A percentile compares a stretch with the other conserved stretches of the same genome.
phyloP scores from a whole-genome alignment of 306 rosid genomes.

The Pyrus bretschneideri region DNA sequence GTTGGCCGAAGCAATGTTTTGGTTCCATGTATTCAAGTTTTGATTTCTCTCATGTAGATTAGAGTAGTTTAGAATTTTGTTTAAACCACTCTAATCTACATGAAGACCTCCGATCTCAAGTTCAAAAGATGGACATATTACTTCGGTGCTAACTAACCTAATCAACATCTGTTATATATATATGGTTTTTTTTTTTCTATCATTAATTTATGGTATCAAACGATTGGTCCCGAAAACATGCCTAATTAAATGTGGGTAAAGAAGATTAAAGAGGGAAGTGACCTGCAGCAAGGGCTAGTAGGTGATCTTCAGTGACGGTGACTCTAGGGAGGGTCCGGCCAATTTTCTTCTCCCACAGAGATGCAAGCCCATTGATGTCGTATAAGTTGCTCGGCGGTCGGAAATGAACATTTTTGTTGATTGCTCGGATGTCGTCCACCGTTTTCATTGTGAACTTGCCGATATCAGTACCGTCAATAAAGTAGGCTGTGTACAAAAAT shows the following conservation, averaged over 20 bases:
- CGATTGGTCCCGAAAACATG: not conserved
- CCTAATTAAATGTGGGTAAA: not conserved
- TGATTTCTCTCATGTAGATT: too few species aligned
- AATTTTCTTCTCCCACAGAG: conserved; percentile 59
- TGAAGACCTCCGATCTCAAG: too few species aligned
- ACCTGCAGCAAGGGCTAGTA: conserved; percentile 62
- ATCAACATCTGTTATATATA: too few species aligned
- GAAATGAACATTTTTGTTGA: conserved; percentile 54
- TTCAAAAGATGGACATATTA: too few species aligned
- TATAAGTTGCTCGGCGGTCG: conserved; percentile 44
- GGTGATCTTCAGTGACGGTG: conserved; percentile 39
- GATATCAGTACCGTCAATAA: conserved; percentile 53
- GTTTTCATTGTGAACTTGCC: conserved; percentile 55
- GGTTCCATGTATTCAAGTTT: too few species aligned
- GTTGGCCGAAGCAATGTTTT: not conserved
- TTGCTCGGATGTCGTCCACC: conserved; percentile 37
- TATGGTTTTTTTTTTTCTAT: too few species aligned
- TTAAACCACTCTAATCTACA: too few species aligned
- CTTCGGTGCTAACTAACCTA: too few species aligned
- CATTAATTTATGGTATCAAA: not conserved
- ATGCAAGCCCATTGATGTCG: conserved; percentile 51
- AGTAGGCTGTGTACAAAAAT: conserved; percentile 45
- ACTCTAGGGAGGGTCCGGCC: conserved; percentile 51
- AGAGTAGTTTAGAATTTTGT: too few species aligned
- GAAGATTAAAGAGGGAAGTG: not conserved